Evolutionary conservation across 2,329 filamentous ascomycete species (phyloP), one percentile per base, ranked within the genome.

Genomic region (Verticillium alfalfae): DNA sequence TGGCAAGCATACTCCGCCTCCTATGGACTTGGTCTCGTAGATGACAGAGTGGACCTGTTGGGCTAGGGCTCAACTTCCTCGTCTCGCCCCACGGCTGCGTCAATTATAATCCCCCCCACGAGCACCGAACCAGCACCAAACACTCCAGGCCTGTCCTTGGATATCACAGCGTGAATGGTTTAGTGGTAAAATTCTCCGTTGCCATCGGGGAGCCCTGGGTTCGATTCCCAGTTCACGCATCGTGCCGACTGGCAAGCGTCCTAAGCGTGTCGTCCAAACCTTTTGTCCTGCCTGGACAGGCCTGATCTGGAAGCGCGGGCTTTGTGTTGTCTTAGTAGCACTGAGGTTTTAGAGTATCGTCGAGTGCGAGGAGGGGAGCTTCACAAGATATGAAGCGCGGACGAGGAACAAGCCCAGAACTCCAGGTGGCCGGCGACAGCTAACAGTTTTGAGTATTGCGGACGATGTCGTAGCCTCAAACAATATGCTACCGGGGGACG

Each of bases 121-220:
- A 52, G 8, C 9, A 10, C 8, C 45, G 18, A 3, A 1, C 9
- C 45, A 31, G 45, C 45, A 52, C 45, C 45, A 52, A 18, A 26
- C n/a, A 18, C 22, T 52, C 18, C 7, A 10, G 18, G 45, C 45
- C 13, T 52, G 45, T 52, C 45, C 18, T 26, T 12, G 45, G 22
- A 22, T 18, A 52, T 10, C 18, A 52, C 45, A 52, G 45, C 45
- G 45, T 52, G 45, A 52, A 52, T 57, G 55, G 55, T 57, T 57
- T 57, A 57, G 55, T 57, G 55, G 55, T 57, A 57, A 57, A 57
- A 57, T 57, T 57, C 55, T 57, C 55, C 55, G 55, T 57, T 57
- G 55, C 55, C 55, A 57, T 57, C 55, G 55, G 55, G 55, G 55
- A 57, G 55, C 55, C 55, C 55, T 57, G 55, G 55, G 55, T 57